These are phyloP conservation scores for Globisporangium irregulare DNA, from an alignment of 352 stramenopile genomes.

Conservation along the genomic window DNA sequence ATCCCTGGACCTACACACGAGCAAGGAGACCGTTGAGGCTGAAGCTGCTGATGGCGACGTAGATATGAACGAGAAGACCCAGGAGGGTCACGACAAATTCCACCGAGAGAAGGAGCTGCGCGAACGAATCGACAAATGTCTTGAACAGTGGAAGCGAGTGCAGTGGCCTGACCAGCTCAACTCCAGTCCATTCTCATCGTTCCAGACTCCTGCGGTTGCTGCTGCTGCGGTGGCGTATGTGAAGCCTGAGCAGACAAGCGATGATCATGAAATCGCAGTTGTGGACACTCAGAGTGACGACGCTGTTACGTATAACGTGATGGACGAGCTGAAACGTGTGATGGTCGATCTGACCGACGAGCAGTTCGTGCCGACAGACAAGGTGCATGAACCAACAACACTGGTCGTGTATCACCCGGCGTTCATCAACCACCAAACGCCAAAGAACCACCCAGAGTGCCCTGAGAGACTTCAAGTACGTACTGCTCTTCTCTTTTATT, in stretches of 20 bases:
- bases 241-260: constrained; percentile 27
- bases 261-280: background rate
- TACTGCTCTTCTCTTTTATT: constrained; percentile 17
- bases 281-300: constrained; percentile 16
- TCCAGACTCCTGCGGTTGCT: constrained; percentile 15
- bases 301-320: constrained; percentile 27
- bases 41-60: constrained; percentile 19
- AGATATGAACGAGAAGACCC: constrained; percentile 27
- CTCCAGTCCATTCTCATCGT: constrained; percentile 37
- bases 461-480: constrained; percentile 76
- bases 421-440: constrained; percentile 84
- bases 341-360: constrained; percentile 79
- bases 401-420: constrained; percentile 80
- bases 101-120: constrained; percentile 47
- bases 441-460: constrained; percentile 79
- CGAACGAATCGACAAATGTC: constrained; percentile 42
- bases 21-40: background rate
- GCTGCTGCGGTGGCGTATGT: constrained; percentile 13
- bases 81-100: constrained; percentile 33
- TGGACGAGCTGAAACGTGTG: constrained; percentile 75
- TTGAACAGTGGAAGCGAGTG: constrained; percentile 63
- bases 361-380: constrained; percentile 23
- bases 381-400: constrained; percentile 43
- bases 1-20: constrained; percentile 31
- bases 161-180: constrained; percentile 61